Evolutionary conservation across 768 basidiomycete species (phyloP).

Genomic region (Xanthoconium stramineum): DNA sequence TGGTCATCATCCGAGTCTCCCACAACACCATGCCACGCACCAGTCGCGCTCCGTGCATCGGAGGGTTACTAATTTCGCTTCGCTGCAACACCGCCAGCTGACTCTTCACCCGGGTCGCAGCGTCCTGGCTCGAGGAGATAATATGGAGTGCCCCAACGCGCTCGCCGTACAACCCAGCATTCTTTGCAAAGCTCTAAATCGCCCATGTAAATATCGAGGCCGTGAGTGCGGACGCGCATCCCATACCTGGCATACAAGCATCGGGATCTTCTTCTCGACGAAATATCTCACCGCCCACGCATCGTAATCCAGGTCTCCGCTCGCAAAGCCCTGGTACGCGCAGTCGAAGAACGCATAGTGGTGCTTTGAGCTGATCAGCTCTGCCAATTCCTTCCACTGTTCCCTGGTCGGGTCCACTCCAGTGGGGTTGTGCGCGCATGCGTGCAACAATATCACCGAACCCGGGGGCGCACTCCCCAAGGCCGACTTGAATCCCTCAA

Average conservation of each 20-base stretch:
- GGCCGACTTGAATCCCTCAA: conserved; percentile 57
- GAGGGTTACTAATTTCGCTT: conserved; percentile 95
- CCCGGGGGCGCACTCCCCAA: conserved; percentile 64
- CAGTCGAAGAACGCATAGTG: conserved; percentile 95
- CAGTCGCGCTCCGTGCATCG: conserved; percentile 84
- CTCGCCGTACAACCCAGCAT: conserved; percentile 93
- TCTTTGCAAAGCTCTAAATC: conserved; percentile 90
- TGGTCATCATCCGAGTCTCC: background rate
- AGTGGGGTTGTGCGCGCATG: conserved; percentile 96
- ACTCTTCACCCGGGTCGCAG: conserved; percentile 71
- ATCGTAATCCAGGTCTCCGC: conserved; percentile 87
- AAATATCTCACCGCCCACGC: conserved; percentile 92
- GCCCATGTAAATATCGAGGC: conserved; percentile 9
- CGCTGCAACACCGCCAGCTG: conserved; percentile 91
- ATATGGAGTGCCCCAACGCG: conserved; percentile 93
- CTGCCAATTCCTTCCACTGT: conserved; percentile 80
- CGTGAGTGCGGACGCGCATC: background rate
- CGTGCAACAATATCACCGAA: conserved; percentile 88
- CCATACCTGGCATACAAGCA: conserved; percentile 83
- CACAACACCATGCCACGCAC: conserved; percentile 41
- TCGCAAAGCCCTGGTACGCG: conserved; percentile 97
- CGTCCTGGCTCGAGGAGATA: conserved; percentile 59
- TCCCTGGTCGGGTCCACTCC: conserved; percentile 90
- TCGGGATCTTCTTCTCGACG: conserved; percentile 64
- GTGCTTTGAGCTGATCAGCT: conserved; percentile 63